Base-by-base conservation (phyloP, 495 filamentous ascomycete genomes). In the Filosporella fistucella region DNA sequence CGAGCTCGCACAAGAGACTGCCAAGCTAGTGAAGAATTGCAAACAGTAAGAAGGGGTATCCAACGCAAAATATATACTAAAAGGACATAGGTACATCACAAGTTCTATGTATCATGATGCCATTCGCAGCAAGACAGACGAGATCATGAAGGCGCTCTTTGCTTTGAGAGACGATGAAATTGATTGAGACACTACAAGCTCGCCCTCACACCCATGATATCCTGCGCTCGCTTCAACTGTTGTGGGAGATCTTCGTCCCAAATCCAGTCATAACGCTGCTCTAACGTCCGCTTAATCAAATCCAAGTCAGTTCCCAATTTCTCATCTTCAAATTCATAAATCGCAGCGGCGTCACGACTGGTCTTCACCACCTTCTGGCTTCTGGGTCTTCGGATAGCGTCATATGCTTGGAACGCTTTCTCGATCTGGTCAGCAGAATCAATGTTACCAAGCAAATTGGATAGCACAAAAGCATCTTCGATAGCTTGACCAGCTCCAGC, bases 81-180 rank as follows among this genome's bases (percentile, higher is more conserved):
- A n/a, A n/a, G n/a, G n/a, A n/a, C n/a, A n/a, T n/a, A n/a, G n/a
- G n/a, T n/a, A 82, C 52, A 78, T 93, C 57, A 95, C 90, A 47
- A 96, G 95, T 60, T 68, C 70, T 14, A 75, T 95, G 74, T 89
- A 91, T 53, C 91, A 97, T 61, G 83, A 95, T 55, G 93, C 84
- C 0, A 49, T 96, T 20, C 69, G 88, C 34, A 71, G 70, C 38
- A 86, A 76, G 64, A 72, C 80, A 23, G 86, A 89, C 25, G 86
- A 91, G 44, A 72, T 96, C 4, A 69, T 91, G 58, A 75, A 71
- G 42, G 73, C 80, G 50, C 63, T 91, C 18, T 90, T 89, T 58
- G 74, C 71, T 46, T 58, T 94, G 61, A 71, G 82, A 47, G 82
- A 88, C 57, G 88, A 90, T 48, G 74, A 71, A 16, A 72, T 88